Conservation (phyloP, 805 yeast genomes). For the Candida vaughaniae region DNA sequence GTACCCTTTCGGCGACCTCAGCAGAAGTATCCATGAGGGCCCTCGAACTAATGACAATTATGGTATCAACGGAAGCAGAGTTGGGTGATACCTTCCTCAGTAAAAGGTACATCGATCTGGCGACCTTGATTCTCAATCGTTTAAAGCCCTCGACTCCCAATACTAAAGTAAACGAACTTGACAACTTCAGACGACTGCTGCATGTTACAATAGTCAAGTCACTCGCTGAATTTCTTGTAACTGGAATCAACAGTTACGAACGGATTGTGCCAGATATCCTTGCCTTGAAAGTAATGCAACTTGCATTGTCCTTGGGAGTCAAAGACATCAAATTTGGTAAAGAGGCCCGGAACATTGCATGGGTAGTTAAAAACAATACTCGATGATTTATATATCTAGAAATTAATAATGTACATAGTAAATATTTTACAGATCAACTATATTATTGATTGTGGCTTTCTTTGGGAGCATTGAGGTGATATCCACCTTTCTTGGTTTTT, state of each 20-base stretch:
- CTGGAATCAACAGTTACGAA: conserved; percentile 40
- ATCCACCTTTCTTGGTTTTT: conserved; percentile 5
- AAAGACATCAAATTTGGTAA: conserved; percentile 19
- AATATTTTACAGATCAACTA: conserved; percentile 18
- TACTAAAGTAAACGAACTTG: conserved; percentile 2
- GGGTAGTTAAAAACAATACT: conserved; percentile 20
- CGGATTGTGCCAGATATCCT: conserved; percentile 38
- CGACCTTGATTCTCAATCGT: conserved; percentile 23
- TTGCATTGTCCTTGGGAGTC: conserved; percentile 29
- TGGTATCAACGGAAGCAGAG: conserved; percentile 28
- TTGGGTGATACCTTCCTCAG: conserved; percentile 48
- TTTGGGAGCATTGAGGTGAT: conserved; percentile 16
- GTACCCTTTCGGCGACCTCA: neutral
- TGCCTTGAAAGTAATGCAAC: conserved; percentile 34
- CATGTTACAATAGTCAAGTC: conserved; percentile 4
- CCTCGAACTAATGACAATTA: conserved; percentile 25
- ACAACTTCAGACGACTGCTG: conserved; percentile 1
- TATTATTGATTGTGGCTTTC: conserved; percentile 35
- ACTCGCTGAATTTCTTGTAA: conserved; percentile 23
- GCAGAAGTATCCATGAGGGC: conserved; percentile 21
- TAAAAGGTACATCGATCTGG: conserved; percentile 46
- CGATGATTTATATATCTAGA: neutral
- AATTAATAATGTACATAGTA: neutral
- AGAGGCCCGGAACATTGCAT: conserved; percentile 27
- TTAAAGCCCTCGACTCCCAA: conserved; percentile 1